phyloP scores from a whole-genome alignment of 768 basidiomycete genomes.

The Pleurotus eryngii region DNA sequence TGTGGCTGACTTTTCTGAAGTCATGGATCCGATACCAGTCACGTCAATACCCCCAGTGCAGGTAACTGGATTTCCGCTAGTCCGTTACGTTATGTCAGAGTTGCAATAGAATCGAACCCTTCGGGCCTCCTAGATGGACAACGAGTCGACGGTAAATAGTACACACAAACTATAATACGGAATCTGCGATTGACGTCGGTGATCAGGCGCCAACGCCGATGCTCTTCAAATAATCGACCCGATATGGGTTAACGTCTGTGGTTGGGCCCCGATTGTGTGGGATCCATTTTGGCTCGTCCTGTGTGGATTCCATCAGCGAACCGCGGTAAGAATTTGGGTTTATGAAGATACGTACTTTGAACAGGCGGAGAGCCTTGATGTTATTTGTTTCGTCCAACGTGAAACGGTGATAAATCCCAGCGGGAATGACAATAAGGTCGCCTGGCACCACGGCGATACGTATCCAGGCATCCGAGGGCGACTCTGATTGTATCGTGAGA shows the following conservation, averaged over 20 bases:
- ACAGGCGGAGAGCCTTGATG: constrained; percentile 78
- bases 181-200: no score
- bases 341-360: constrained; percentile 59
- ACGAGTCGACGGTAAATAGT: no score
- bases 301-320: background rate
- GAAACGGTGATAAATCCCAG: constrained; percentile 94
- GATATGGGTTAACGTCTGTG: constrained; percentile 64
- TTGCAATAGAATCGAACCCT: no score
- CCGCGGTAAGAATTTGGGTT: background rate
- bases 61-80: no score
- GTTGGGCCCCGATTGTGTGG: constrained; percentile 62
- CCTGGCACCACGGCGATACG: constrained; percentile 72
- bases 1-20: no score
- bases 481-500: constrained; percentile 38
- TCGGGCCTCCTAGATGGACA: no score
- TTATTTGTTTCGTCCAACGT: constrained; percentile 75
- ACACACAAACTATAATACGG: no score
- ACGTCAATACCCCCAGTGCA: no score
- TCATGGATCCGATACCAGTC: no score
- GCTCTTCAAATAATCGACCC: constrained; percentile 56
- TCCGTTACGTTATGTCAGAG: no score
- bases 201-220: constrained; percentile 40
- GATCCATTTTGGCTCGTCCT: constrained; percentile 93
- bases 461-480: constrained; percentile 73
- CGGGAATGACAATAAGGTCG: constrained; percentile 83